Base-by-base conservation (phyloP, 192 early-diverging fungal species). In the Linnemannia schmuckeri region DNA sequence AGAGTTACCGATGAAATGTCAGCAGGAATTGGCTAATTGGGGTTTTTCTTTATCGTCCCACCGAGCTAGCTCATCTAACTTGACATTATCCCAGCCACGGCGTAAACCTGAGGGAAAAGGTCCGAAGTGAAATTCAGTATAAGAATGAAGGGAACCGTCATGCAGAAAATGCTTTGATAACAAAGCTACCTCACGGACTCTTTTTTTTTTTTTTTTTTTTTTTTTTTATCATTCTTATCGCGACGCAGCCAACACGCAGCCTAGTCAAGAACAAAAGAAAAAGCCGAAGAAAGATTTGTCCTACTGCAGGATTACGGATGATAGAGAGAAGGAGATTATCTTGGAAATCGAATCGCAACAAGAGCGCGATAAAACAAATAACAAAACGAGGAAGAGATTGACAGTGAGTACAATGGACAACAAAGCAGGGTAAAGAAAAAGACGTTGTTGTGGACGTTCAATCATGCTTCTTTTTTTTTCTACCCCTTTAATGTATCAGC, bases 351-450 rank as follows among this genome's bases (percentile, higher is more conserved):
- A 66, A 66, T 66, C 61, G 10, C 30, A 66, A 33, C n/a, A 27
- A 66, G 61, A 10, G 55, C 33, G 30, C 27, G 61, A 66, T 66
- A 66, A 63, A 66, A 66, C 61, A 66, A 66, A 63, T 33, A 63
- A 10, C 37, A 37, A 37, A 57, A 57, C 12, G 12, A 10, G 2
- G 61, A 63, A 30, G 55, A 57, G 55, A 57, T 52, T 44, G 54
- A n/a, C 0, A 57, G 55, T 7, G 22, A 33, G 61, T 33, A 66
- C 61, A 66, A 33, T 2, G 61, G 13, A 66, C 18, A 52, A 52
- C 4, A 35, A 33, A 30, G 30, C 27, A 30, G 27, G 27, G 61
- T 27, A 33, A 66, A 33, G 27, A 15, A 66, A 0, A 15, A n/a
- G n/a, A n/a, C n/a, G n/a, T n/a, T 9, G 12, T 57, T 18, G 15